Percentiles rank a stretch among this genome's conserved stretches.
Evolutionary conservation across 2,329 filamentous ascomycete genomes (phyloP).

Genomic region (Pseudohalonectria lignicola): DNA sequence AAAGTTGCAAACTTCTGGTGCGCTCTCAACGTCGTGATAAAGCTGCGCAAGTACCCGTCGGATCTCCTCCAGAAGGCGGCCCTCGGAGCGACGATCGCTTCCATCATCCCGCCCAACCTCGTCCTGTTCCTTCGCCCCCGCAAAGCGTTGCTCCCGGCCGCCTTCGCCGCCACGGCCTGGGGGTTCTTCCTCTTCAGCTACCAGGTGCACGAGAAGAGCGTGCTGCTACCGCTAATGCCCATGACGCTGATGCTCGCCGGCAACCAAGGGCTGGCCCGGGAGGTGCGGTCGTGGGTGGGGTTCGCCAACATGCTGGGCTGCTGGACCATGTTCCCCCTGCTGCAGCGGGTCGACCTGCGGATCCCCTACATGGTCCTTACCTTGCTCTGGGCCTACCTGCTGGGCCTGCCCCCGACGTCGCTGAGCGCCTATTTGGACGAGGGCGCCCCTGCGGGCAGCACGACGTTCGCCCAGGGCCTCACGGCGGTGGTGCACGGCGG

Average conservation of each 20-base stretch:
- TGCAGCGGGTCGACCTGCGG: constrained; percentile 72
- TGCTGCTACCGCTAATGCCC: constrained; percentile 80
- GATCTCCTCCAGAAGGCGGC: constrained; percentile 66
- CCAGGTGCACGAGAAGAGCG: constrained; percentile 97
- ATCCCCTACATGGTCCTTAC: constrained; percentile 80
- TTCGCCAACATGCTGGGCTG: constrained; percentile 82
- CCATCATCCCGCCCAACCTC: constrained; percentile 69
- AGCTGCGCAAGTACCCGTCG: constrained; percentile 65
- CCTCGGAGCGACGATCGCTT: constrained; percentile 59
- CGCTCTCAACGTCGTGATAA: constrained; percentile 78
- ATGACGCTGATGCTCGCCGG: constrained; percentile 83
- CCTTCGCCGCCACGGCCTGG: constrained; percentile 80
- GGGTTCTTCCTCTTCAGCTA: constrained; percentile 97
- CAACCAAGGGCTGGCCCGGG: constrained; percentile 64
- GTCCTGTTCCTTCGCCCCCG: constrained; percentile 70
- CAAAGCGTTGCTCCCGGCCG: constrained; percentile 66
- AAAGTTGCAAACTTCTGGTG: constrained; percentile 99
- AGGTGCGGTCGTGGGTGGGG: constrained; percentile 81
- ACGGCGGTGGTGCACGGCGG: constrained; percentile 60
- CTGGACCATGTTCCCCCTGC: constrained; percentile 90
- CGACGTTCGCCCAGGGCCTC: constrained; percentile 36
- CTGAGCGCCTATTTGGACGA: constrained; percentile 55
- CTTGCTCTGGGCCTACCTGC: constrained; percentile 80
- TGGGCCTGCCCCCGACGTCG: constrained; percentile 74
- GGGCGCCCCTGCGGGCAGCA: constrained; percentile 24